Conservation (phyloP, 768 basidiomycete species). For the Pleurotus djamor region DNA sequence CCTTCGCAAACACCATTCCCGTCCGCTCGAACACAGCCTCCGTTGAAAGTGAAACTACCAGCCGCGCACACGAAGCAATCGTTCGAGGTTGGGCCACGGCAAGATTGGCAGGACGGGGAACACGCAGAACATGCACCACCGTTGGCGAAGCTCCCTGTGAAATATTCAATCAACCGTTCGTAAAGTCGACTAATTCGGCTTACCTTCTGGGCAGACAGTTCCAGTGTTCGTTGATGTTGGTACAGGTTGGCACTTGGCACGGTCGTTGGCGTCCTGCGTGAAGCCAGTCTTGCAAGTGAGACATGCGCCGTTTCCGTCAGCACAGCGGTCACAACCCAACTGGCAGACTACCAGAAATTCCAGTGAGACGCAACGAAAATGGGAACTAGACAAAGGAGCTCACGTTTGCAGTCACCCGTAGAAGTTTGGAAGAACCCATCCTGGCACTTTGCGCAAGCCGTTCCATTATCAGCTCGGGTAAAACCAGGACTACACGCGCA, state of each 20-base stretch:
- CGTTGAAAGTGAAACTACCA: conserved; percentile 59
- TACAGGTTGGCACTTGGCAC: conserved; percentile 60
- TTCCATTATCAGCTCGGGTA: conserved; percentile 59
- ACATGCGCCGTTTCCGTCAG: conserved; percentile 65
- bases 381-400: conserved; percentile 12
- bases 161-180: not conserved
- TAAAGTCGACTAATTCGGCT: conserved; percentile 10
- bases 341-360: conserved; percentile 45
- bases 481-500: conserved; percentile 65
- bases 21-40: conserved; percentile 64
- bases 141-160: conserved; percentile 38
- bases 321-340: conserved; percentile 64
- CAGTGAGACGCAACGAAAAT: not conserved
- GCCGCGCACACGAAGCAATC: conserved; percentile 68
- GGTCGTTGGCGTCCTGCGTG: conserved; percentile 58
- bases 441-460: conserved; percentile 62
- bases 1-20: conserved; percentile 69
- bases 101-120: conserved; percentile 64
- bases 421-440: conserved; percentile 61
- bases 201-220: conserved; percentile 59
- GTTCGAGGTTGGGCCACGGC: conserved; percentile 59
- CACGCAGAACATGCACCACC: conserved; percentile 55
- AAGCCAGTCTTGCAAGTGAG: conserved; percentile 68
- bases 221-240: conserved; percentile 51
- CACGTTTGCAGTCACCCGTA: conserved; percentile 60